A percentile compares a stretch with the other conserved stretches of the same genome.
Conservation (phyloP, 2,329 filamentous ascomycete genomes). For the Dryadomyces sulphureus region DNA sequence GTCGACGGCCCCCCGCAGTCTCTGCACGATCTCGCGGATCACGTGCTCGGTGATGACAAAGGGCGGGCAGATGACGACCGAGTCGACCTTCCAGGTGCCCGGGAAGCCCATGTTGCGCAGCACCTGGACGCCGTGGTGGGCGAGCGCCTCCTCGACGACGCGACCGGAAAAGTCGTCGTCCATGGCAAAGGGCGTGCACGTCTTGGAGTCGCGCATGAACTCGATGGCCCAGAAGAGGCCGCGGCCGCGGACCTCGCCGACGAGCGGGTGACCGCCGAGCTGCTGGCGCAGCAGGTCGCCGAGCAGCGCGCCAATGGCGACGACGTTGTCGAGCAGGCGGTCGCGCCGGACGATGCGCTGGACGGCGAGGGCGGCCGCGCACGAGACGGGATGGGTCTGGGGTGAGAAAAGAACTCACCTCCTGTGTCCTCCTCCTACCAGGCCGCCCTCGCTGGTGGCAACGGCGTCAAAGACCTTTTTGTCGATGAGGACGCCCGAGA, state of each 20-base stretch:
- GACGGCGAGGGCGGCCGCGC: conserved; percentile 47
- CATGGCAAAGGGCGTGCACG: conserved; percentile 4
- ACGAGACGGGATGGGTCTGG: conserved; percentile 44
- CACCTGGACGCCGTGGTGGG: neutral
- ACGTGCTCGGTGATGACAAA: neutral
- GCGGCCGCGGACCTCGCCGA: conserved; percentile 47
- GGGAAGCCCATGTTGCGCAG: conserved; percentile 3
- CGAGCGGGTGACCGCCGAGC: conserved; percentile 21
- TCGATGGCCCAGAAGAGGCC: conserved; percentile 43
- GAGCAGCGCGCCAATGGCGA: conserved; percentile 34
- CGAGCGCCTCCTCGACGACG: neutral
- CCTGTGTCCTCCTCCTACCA: too few relatives aligned
- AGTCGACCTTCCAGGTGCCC: neutral
- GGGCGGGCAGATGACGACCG: neutral
- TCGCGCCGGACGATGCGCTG: conserved; percentile 44
- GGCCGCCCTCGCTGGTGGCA: too few relatives aligned
- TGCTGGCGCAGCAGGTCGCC: conserved; percentile 26
- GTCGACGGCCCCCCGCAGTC: neutral
- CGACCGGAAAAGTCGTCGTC: neutral
- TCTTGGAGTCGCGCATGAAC: conserved; percentile 9
- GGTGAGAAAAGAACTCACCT: conserved; percentile 28
- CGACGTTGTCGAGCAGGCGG: conserved; percentile 43
- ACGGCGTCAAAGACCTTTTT: conserved; percentile 30
- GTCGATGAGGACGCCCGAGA: conserved; percentile 46
- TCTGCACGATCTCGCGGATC: neutral